Evolutionary conservation across 1,284 basidiomycete genomes (phyloP).

Genomic region (Microbotryum silenes-acaulis): DNA sequence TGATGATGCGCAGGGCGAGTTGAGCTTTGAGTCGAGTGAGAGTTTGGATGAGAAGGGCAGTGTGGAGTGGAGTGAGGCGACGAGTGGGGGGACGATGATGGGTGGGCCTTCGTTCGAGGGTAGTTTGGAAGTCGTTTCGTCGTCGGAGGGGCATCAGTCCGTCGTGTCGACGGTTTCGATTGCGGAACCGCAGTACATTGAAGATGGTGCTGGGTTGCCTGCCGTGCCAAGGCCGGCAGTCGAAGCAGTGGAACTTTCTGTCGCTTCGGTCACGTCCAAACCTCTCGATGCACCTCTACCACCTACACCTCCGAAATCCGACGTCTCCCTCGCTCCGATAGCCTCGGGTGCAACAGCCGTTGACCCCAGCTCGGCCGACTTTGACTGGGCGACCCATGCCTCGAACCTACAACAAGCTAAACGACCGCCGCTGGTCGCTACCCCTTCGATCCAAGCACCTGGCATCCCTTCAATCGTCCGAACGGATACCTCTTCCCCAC

Average conservation of each 20-base stretch:
- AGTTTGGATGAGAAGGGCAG: not conserved
- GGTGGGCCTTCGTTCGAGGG: no score
- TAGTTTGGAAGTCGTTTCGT: not conserved
- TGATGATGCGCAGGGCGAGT: not conserved
- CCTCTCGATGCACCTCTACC: constrained; percentile 47
- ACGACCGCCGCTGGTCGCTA: constrained; percentile 5
- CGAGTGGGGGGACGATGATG: no score
- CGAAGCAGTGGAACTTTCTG: constrained; percentile 28
- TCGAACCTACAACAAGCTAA: constrained; percentile 39
- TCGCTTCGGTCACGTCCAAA: constrained; percentile 25
- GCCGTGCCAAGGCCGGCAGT: constrained; percentile 33
- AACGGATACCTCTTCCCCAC: constrained; percentile 5
- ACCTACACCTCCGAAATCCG: constrained; percentile 35
- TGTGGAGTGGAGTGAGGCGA: not conserved
- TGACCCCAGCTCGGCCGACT: constrained; percentile 23
- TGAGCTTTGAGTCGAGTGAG: constrained; percentile 5
- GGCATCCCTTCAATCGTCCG: not conserved
- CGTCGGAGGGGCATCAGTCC: not conserved
- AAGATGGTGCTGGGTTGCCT: constrained; percentile 30
- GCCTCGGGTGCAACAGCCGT: not conserved
- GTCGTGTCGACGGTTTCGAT: not conserved
- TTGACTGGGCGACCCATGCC: constrained; percentile 28
- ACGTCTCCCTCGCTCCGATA: constrained; percentile 34
- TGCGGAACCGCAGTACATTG: not conserved
- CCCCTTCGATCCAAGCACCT: not conserved